phyloP scores from a whole-genome alignment of 371 early-diverging fungal species.

The Blakeslea trispora region DNA sequence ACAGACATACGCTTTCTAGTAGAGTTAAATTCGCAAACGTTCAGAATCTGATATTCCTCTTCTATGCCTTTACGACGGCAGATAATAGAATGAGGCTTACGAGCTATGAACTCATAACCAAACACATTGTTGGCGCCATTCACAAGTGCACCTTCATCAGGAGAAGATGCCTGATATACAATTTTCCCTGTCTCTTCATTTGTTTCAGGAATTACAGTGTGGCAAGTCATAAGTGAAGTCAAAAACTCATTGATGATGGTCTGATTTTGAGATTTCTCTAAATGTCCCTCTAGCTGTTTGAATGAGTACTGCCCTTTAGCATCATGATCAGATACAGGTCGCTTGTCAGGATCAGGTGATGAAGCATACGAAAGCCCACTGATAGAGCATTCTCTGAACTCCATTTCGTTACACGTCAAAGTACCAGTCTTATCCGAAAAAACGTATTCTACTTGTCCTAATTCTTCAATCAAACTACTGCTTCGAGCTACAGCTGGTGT shows the following conservation, averaged over 20 bases:
- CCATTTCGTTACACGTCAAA: slow-evolving; percentile 96
- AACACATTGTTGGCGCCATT: slow-evolving; percentile 71
- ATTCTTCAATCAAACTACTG: slow-evolving; percentile 90
- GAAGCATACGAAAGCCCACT: slow-evolving; percentile 75
- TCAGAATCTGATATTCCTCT: slow-evolving; percentile 81
- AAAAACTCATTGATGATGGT: slow-evolving; percentile 70
- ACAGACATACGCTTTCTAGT: slow-evolving; percentile 97
- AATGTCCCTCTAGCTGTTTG: slow-evolving; percentile 59
- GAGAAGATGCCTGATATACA: slow-evolving; percentile 87
- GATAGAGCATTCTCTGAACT: slow-evolving; percentile 85
- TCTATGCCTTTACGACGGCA: slow-evolving; percentile 65
- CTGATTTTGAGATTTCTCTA: slow-evolving; percentile 51
- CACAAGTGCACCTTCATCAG: slow-evolving; percentile 90
- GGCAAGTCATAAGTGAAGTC: slow-evolving; percentile 88
- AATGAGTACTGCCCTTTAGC: slow-evolving; percentile 60
- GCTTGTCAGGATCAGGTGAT: slow-evolving; percentile 64
- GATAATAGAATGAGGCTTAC: slow-evolving; percentile 84
- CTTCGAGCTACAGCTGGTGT: slow-evolving; percentile 89
- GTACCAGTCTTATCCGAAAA: slow-evolving; percentile 96
- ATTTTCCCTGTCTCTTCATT: slow-evolving; percentile 51
- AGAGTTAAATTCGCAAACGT: slow-evolving; percentile 96
- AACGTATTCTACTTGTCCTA: slow-evolving; percentile 87
- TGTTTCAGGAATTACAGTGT: slow-evolving; percentile 95
- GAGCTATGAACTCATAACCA: slow-evolving; percentile 74
- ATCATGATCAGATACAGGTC: slow-evolving; percentile 30